Evolutionary conservation across 2,329 filamentous ascomycete genomes (phyloP), one percentile per base, ranked within the genome.

Genomic region (Fusarium sp.): DNA sequence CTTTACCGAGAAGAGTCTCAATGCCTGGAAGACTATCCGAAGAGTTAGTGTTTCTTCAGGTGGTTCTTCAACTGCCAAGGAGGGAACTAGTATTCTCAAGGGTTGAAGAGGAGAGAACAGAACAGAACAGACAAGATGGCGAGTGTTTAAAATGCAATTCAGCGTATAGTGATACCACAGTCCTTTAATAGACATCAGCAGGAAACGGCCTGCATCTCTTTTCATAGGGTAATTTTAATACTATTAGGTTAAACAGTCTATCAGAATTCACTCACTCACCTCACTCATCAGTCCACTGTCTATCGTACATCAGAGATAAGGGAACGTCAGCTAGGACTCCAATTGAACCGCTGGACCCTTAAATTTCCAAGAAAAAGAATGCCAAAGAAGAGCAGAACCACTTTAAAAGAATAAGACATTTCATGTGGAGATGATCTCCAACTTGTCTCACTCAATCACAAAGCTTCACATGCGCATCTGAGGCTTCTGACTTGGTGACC

Each of bases 21-120:
- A 37, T 30, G 67, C 65, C 2, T 74, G 75, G 72, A 77, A 72
- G 75, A 76, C 76, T 28, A 78, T 78, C 13, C 68, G 76, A 11
- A 47, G 76, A 37, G 76, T 78, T n/a, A 78, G 76, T 40, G 75
- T 71, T 33, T 78, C 76, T 35, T 76, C 73, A 1, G 67, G 71
- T 6, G 69, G 61, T 4, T 74, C 72, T 3, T 72, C 68, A 9
- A 67, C 61, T 35, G 56, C 47, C 16, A 62, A 42, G 49, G 72
- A 74, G 42, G 60, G 60, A 30, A 49, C 52, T 9, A 68, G 59
- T 33, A 61, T 60, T 35, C 49, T 72, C 46, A 66, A 68, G 42
- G 60, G 23, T 42, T 71, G 56, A 62, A 6, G 10, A 38, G 35
- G 15, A 50, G 32, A 25, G 42, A 52, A 33, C 16, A 23, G 21